These are phyloP conservation scores for Logfia minima DNA, from an alignment of 129 eudicot species.

Conservation along the genomic window DNA sequence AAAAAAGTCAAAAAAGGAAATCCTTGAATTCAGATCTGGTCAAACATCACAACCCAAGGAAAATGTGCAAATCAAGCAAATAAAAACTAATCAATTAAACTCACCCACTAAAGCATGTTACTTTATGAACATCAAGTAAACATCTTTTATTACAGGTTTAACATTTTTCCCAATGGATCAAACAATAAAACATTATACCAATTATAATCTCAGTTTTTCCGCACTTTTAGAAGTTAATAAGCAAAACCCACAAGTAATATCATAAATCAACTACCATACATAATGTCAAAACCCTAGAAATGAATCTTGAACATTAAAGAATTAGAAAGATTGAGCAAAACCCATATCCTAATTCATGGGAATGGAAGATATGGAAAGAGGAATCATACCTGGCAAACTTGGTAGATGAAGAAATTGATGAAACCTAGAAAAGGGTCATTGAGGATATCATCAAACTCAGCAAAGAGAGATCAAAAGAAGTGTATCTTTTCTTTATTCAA, in stretches of 20 bases:
- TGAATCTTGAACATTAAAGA: conserved; percentile 15
- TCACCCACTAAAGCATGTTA: conserved; percentile 15
- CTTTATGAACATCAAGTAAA: conserved; percentile 12
- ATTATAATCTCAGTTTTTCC: background rate
- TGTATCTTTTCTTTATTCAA: conserved; percentile 23
- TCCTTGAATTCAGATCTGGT: conserved; percentile 39
- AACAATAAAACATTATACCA: conserved; percentile 20
- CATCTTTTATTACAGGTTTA: conserved; percentile 17
- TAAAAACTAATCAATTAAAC: conserved; percentile 9
- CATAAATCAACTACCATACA: background rate
- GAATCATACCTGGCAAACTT: conserved; percentile 30
- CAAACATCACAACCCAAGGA: conserved; percentile 30
- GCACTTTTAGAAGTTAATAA: background rate
- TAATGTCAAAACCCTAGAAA: conserved; percentile 22
- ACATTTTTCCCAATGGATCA: conserved; percentile 13
- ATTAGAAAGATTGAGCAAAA: conserved; percentile 10
- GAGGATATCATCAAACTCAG: conserved; percentile 21
- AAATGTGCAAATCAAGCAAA: conserved; percentile 37
- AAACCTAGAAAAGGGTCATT: conserved; percentile 35
- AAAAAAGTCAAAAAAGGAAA: conserved; percentile 16
- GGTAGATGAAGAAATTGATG: conserved; percentile 30
- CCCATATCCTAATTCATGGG: background rate
- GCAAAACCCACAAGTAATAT: conserved; percentile 22
- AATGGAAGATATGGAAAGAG: background rate
- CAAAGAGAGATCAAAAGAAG: conserved; percentile 24